Conservation (phyloP, 352 stramenopile genomes). For the Phytopythium aichiense region DNA sequence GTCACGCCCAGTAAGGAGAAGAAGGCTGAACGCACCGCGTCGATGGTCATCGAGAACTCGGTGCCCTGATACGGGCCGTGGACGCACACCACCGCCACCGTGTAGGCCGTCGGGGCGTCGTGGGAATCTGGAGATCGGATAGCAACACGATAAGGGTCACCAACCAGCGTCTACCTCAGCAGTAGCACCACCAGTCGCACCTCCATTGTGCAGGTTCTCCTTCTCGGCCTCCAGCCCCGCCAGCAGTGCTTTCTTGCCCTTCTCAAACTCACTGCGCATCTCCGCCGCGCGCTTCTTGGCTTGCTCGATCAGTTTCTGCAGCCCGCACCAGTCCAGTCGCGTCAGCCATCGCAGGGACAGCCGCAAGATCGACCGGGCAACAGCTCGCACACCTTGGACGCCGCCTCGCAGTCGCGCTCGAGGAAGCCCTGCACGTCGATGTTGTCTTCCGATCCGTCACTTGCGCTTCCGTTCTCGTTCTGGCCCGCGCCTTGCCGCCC, state of each 20-base stretch:
- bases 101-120: conserved; percentile 25
- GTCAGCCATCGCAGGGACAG: neutral
- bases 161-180: neutral
- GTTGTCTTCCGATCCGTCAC: conserved; percentile 13
- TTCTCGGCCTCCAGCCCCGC: conserved; percentile 57
- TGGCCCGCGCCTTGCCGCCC: neutral
- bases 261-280: conserved; percentile 43
- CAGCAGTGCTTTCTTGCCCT: conserved; percentile 51
- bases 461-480: neutral
- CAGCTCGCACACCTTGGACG: conserved; percentile 28
- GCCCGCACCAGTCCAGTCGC: neutral
- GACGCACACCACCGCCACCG: conserved; percentile 48
- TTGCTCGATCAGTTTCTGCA: conserved; percentile 58
- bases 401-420: conserved; percentile 33
- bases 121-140: conserved; percentile 15
- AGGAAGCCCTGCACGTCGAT: conserved; percentile 52
- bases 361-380: neutral
- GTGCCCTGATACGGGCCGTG: conserved; percentile 55
- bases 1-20: neutral
- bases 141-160: neutral
- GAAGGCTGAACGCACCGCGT: conserved; percentile 24
- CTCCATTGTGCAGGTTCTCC: conserved; percentile 38
- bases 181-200: neutral
- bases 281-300: conserved; percentile 39
- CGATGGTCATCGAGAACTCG: conserved; percentile 54